Conservation (phyloP, 2,329 filamentous ascomycete genomes). For the Sclerotinia nivalis region DNA sequence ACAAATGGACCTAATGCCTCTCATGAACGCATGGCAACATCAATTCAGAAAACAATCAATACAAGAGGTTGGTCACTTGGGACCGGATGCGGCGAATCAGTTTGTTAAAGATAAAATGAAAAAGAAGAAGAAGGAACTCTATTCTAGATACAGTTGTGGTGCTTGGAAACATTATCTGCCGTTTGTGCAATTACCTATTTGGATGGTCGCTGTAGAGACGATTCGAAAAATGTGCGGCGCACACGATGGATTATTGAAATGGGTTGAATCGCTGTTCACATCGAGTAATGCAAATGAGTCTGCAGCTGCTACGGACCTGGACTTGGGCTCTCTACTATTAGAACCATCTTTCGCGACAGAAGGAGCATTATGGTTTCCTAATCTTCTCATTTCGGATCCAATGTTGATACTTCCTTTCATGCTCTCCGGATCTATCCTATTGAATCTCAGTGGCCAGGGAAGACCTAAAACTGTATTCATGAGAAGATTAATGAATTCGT, state of each 20-base stretch:
- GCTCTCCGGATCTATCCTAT: slow-evolving; percentile 50
- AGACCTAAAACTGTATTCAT: slow-evolving; percentile 30
- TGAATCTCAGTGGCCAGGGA: slow-evolving; percentile 45
- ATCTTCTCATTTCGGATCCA: slow-evolving; percentile 56
- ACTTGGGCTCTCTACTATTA: slow-evolving; percentile 9
- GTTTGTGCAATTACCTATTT: slow-evolving; percentile 48
- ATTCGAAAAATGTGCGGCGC: slow-evolving; percentile 50
- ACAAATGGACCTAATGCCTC: slow-evolving; percentile 47
- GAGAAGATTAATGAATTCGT: slow-evolving; percentile 34
- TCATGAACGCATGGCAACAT: slow-evolving; percentile 44
- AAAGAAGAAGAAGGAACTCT: slow-evolving; percentile 39
- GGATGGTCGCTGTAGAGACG: slow-evolving; percentile 49
- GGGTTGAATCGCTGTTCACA: slow-evolving; percentile 35
- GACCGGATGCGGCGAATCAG: slow-evolving; percentile 28
- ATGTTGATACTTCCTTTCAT: slow-evolving; percentile 50
- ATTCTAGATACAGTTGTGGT: slow-evolving; percentile 42
- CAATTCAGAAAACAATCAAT: slow-evolving; percentile 36
- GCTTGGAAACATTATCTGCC: slow-evolving; percentile 41
- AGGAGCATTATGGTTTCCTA: slow-evolving; percentile 61
- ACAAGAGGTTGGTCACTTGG: slow-evolving; percentile 34
- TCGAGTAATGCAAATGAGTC: background rate
- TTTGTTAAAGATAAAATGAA: slow-evolving; percentile 31
- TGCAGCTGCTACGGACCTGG: background rate
- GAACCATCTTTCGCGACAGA: slow-evolving; percentile 50
- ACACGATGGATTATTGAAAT: slow-evolving; percentile 44